Conservation (phyloP, 164 flowering plant genomes). For the Aristolochia fimbriata region DNA sequence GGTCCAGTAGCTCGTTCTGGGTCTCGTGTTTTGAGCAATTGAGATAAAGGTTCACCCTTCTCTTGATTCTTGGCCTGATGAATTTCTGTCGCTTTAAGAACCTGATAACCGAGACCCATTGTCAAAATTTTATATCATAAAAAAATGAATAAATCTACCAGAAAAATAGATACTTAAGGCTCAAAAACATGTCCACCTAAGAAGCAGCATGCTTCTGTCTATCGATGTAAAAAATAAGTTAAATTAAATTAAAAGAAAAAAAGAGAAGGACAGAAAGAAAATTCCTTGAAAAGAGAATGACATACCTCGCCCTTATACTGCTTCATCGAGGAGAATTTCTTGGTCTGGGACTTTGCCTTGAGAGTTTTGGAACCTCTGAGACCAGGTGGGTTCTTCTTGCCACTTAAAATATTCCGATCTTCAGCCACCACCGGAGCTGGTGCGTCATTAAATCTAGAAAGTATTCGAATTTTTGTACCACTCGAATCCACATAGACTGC, state of each 20-base stretch:
- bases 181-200: background rate
- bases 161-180: too few relatives aligned
- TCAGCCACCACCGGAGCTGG: constrained; percentile 19
- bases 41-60: constrained; percentile 16
- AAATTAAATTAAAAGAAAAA: background rate
- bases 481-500: constrained; percentile 72
- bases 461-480: constrained; percentile 69
- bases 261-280: background rate
- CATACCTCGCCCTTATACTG: constrained; percentile 32
- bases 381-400: constrained; percentile 28
- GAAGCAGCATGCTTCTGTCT: background rate
- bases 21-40: constrained; percentile 17
- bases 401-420: constrained; percentile 21
- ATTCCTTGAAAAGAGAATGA: constrained; percentile 3
- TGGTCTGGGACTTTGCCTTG: constrained; percentile 27
- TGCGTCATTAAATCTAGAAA: constrained; percentile 44
- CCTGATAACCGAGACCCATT: constrained; percentile 25
- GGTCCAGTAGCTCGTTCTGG: constrained; percentile 20
- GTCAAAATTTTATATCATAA: background rate
- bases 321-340: constrained; percentile 19
- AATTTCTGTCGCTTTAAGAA: constrained; percentile 12
- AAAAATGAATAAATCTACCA: too few relatives aligned
- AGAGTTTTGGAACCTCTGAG: constrained; percentile 23
- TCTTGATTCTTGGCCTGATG: constrained; percentile 9
- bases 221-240: too few relatives aligned